Percentiles rank a stretch among this genome's conserved stretches.
Conservation (phyloP, 2,329 filamentous ascomycete species). For the Capronia epimyces region DNA sequence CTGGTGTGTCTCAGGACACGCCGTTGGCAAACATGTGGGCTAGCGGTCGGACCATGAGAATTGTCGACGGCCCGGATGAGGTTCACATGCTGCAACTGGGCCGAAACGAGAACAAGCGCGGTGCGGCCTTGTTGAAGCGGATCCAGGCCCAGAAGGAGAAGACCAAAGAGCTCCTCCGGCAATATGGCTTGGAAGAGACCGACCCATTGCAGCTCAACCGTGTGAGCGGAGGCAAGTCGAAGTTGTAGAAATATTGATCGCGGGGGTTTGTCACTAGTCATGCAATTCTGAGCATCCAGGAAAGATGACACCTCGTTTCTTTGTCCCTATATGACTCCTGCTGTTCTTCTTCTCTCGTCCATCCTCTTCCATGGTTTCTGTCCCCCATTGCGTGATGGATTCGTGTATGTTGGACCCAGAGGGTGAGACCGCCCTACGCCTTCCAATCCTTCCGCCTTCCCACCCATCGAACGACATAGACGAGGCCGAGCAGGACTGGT, state of each 20-base stretch:
- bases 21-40: conserved; percentile 66
- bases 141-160: conserved; percentile 27
- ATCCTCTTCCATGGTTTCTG: no score
- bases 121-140: conserved; percentile 30
- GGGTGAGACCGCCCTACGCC: no score
- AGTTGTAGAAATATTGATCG: conserved; percentile 12
- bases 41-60: conserved; percentile 79
- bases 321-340: no score
- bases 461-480: conserved; percentile 63
- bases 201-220: conserved; percentile 26
- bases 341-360: no score
- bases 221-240: conserved; percentile 20
- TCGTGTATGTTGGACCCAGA: no score
- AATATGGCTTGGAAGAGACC: conserved; percentile 24
- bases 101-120: conserved; percentile 50
- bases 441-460: conserved; percentile 7
- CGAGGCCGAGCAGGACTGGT: conserved; percentile 69
- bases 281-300: no score
- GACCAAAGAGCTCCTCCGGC: conserved; percentile 21
- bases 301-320: no score
- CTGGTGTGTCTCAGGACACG: conserved; percentile 89
- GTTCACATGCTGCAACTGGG: conserved; percentile 66
- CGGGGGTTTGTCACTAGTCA: no score
- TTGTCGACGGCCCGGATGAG: conserved; percentile 94
- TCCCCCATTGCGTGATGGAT: no score